Evolutionary conservation across 2,329 filamentous ascomycete genomes (phyloP).

Genomic region (Septoria linicola): DNA sequence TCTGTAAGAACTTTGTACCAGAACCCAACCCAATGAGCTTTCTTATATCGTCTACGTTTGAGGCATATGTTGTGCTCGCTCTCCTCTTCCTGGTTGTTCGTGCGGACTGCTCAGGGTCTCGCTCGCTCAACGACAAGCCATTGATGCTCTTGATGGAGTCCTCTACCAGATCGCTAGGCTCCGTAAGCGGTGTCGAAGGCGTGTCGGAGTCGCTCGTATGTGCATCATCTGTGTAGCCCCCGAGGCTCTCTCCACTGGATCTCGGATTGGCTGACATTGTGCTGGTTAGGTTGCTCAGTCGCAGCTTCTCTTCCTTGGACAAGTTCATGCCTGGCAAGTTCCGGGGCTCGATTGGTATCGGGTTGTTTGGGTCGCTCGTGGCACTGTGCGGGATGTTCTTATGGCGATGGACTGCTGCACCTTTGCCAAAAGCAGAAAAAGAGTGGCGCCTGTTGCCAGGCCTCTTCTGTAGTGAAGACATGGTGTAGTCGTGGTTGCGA

Average conservation of each 20-base stretch:
- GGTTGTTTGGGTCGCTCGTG: slow-evolving; percentile 49
- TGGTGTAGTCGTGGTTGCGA: slow-evolving; percentile 8
- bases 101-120: slow-evolving; percentile 15
- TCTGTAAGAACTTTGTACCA: slow-evolving; percentile 61
- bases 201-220: slow-evolving; percentile 29
- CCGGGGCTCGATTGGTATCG: slow-evolving; percentile 46
- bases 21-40: slow-evolving; percentile 57
- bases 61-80: slow-evolving; percentile 47
- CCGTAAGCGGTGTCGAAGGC: slow-evolving; percentile 44
- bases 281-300: slow-evolving; percentile 31
- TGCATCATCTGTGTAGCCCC: slow-evolving; percentile 21
- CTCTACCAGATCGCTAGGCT: slow-evolving; percentile 34
- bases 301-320: slow-evolving; percentile 25
- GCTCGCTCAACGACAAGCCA: slow-evolving; percentile 18
- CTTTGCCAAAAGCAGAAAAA: slow-evolving; percentile 31
- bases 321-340: slow-evolving; percentile 24
- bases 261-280: slow-evolving; percentile 24
- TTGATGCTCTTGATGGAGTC: slow-evolving; percentile 22
- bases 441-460: slow-evolving; percentile 32
- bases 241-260: slow-evolving; percentile 35
- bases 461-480: slow-evolving; percentile 22
- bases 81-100: slow-evolving; percentile 31
- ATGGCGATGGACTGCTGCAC: slow-evolving; percentile 33
- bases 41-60: slow-evolving; percentile 56
- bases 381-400: slow-evolving; percentile 43